phyloP scores from a whole-genome alignment of 805 yeast genomes.

The Tetrapisispora arboricola region DNA sequence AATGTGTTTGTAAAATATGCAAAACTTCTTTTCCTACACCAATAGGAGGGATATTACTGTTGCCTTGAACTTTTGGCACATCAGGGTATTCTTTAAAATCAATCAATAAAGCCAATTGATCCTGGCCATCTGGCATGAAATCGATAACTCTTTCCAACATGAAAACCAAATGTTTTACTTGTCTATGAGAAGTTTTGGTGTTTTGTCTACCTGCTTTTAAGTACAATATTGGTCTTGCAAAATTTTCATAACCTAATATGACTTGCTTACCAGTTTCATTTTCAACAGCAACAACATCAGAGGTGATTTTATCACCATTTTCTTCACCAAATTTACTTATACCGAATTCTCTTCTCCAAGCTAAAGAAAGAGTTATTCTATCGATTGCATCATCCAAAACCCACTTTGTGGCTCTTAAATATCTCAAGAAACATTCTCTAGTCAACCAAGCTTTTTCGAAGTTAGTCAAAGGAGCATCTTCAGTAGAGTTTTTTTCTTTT shows the following conservation, averaged over 20 bases:
- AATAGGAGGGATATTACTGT: slow-evolving; percentile 75
- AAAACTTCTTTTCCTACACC: slow-evolving; percentile 85
- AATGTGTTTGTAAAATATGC: slow-evolving; percentile 89
- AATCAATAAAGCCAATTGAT: slow-evolving; percentile 78
- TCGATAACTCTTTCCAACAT: slow-evolving; percentile 89
- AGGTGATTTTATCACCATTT: slow-evolving; percentile 38
- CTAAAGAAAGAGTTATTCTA: slow-evolving; percentile 65
- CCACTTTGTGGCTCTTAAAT: slow-evolving; percentile 94
- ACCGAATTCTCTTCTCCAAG: slow-evolving; percentile 94
- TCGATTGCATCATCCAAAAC: slow-evolving; percentile 54
- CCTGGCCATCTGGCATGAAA: slow-evolving; percentile 95
- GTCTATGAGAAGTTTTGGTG: slow-evolving; percentile 80
- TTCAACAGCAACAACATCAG: slow-evolving; percentile 49
- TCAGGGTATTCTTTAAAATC: slow-evolving; percentile 73
- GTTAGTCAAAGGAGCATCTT: slow-evolving; percentile 23
- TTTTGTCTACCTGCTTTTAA: slow-evolving; percentile 93
- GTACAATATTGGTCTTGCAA: slow-evolving; percentile 84
- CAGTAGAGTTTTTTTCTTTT: slow-evolving; percentile 33
- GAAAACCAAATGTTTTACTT: slow-evolving; percentile 91
- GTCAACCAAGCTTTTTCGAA: slow-evolving; percentile 88
- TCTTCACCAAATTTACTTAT: slow-evolving; percentile 40
- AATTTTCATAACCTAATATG: slow-evolving; percentile 82
- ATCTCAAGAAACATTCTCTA: slow-evolving; percentile 81
- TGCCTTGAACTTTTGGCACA: slow-evolving; percentile 43
- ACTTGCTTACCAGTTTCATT: slow-evolving; percentile 90